These are phyloP conservation scores for Candida coleopterorum DNA, from an alignment of 805 yeast species.

Conservation along the genomic window DNA sequence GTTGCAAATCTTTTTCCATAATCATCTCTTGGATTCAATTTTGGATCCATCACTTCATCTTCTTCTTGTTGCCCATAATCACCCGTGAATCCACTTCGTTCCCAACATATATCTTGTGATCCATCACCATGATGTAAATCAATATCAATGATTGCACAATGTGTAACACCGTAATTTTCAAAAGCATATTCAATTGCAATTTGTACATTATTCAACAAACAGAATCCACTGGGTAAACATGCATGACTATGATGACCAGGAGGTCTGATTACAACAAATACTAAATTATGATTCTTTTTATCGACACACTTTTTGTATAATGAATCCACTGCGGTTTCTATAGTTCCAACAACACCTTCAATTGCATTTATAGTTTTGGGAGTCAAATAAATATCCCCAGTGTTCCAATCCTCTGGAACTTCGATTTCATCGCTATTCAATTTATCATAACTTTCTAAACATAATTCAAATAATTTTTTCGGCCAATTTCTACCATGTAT, in stretches of 20 bases:
- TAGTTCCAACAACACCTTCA: slow-evolving; percentile 72
- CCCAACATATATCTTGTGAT: slow-evolving; percentile 82
- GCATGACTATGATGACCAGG: slow-evolving; percentile 89
- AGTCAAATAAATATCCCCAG: slow-evolving; percentile 75
- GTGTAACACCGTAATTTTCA: slow-evolving; percentile 59
- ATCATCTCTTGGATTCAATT: slow-evolving; percentile 39
- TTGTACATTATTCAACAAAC: slow-evolving; percentile 76
- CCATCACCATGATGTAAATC: slow-evolving; percentile 92
- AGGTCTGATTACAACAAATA: slow-evolving; percentile 69
- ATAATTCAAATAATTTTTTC: slow-evolving; percentile 48
- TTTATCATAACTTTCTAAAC: slow-evolving; percentile 54
- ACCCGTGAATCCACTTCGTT: slow-evolving; percentile 56
- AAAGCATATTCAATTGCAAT: slow-evolving; percentile 76
- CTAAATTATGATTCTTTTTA: slow-evolving; percentile 26
- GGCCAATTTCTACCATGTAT: slow-evolving; percentile 82
- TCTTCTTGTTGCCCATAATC: slow-evolving; percentile 45
- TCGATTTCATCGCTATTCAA: slow-evolving; percentile 54
- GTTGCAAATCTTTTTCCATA: slow-evolving; percentile 42
- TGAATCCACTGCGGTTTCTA: slow-evolving; percentile 65
- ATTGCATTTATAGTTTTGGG: slow-evolving; percentile 65
- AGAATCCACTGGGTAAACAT: slow-evolving; percentile 80
- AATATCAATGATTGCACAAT: slow-evolving; percentile 76
- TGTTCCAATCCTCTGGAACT: slow-evolving; percentile 77
- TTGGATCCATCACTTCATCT: slow-evolving; percentile 31
- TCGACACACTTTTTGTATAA: slow-evolving; percentile 13